phyloP scores from a whole-genome alignment of 2,329 filamentous ascomycete genomes.

The Aspergillus sp. region DNA sequence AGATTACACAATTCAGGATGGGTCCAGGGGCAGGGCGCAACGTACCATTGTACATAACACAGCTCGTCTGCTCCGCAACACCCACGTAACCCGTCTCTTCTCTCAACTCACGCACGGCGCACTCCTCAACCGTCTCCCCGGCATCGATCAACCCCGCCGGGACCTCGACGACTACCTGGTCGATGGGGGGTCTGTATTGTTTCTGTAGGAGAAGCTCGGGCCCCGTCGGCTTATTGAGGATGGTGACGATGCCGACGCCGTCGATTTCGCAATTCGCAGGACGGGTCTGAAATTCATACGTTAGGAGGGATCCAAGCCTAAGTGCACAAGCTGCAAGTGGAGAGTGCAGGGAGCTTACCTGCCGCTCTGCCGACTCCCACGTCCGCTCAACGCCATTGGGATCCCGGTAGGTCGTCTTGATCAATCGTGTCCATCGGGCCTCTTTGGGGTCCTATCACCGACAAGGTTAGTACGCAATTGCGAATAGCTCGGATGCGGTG shows the following conservation, averaged over 20 bases:
- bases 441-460: constrained; percentile 33
- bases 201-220: constrained; percentile 53
- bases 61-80: constrained; percentile 39
- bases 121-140: constrained; percentile 54
- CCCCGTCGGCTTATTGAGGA: constrained; percentile 53
- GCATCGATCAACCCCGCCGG: constrained; percentile 60
- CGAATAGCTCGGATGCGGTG: no score
- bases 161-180: constrained; percentile 58
- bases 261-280: constrained; percentile 53
- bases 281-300: constrained; percentile 33
- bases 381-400: constrained; percentile 41
- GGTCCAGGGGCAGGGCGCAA: neutral
- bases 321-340: neutral
- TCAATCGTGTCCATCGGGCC: constrained; percentile 42
- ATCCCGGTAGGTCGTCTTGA: constrained; percentile 43
- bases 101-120: constrained; percentile 57
- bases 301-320: neutral
- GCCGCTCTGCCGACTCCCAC: constrained; percentile 46
- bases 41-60: constrained; percentile 46
- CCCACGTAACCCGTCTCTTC: constrained; percentile 64
- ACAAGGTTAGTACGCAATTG: no score
- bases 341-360: constrained; percentile 25
- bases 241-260: constrained; percentile 60
- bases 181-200: constrained; percentile 59
- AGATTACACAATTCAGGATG: no score